Percentiles rank a stretch among this genome's conserved stretches.
These are phyloP conservation scores for Calonectria crousiana DNA, from an alignment of 2,329 filamentous ascomycete species.

Conservation along the genomic window DNA sequence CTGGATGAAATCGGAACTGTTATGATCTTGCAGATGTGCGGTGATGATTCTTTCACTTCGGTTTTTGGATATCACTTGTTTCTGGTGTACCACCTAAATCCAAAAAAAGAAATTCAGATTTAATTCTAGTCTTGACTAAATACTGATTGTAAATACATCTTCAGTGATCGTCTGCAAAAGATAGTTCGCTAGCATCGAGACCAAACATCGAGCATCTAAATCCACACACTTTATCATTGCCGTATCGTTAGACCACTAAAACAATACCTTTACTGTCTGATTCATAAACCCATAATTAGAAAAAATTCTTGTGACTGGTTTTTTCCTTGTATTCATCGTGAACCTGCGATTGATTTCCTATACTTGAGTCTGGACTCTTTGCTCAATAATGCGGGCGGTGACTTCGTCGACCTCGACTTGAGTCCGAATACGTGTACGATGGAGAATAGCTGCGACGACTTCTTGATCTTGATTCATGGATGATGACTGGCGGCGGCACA, in stretches of 20 bases:
- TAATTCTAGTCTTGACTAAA: background rate
- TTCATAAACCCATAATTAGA: background rate
- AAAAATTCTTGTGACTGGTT: background rate
- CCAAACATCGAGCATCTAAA: background rate
- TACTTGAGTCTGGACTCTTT: no score
- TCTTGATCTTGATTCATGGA: constrained; percentile 35
- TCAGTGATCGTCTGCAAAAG: background rate
- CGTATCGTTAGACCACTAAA: background rate
- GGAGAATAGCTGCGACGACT: constrained; percentile 34
- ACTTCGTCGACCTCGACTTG: constrained; percentile 28
- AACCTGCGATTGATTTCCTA: background rate
- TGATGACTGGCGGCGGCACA: constrained; percentile 38
- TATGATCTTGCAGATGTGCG: background rate
- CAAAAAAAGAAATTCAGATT: background rate
- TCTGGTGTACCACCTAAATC: background rate
- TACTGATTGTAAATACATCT: background rate
- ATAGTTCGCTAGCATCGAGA: background rate
- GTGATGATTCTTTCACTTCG: background rate
- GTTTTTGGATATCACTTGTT: background rate
- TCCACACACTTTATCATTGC: background rate
- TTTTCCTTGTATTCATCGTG: background rate
- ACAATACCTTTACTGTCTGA: background rate
- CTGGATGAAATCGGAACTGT: background rate
- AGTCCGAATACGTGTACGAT: constrained; percentile 31
- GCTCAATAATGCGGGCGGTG: background rate